Percentiles rank a stretch among this genome's conserved stretches.
phyloP scores from a whole-genome alignment of 495 filamentous ascomycete species.

The Xylaria scruposa region DNA sequence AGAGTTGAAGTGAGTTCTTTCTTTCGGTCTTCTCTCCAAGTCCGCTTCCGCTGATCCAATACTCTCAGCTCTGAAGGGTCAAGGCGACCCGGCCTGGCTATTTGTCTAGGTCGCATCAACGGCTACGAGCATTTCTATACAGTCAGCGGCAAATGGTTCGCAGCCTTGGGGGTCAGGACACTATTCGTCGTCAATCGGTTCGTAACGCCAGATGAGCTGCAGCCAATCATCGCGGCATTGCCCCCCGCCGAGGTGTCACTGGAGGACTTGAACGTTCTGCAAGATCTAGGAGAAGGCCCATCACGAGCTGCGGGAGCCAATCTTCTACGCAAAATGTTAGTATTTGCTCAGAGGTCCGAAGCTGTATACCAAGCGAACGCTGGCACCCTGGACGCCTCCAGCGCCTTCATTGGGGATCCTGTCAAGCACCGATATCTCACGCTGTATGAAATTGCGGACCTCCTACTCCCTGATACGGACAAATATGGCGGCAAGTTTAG shows the following conservation, averaged over 20 bases:
- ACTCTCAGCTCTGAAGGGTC: conserved; percentile 42
- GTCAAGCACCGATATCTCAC: conserved; percentile 60
- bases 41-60: conserved; percentile 19
- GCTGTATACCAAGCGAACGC: conserved; percentile 60
- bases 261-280: conserved; percentile 52
- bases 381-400: conserved; percentile 52
- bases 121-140: conserved; percentile 75
- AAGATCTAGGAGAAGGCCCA: conserved; percentile 54
- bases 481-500: conserved; percentile 54
- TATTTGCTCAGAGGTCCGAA: conserved; percentile 59
- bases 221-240: conserved; percentile 66
- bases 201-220: conserved; percentile 60
- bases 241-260: conserved; percentile 54
- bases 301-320: conserved; percentile 58
- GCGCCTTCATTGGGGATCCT: conserved; percentile 57
- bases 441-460: conserved; percentile 68
- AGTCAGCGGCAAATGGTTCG: conserved; percentile 74
- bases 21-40: not conserved
- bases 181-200: conserved; percentile 72
- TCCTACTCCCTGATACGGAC: conserved; percentile 52
- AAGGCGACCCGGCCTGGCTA: conserved; percentile 60
- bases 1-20: conserved; percentile 60
- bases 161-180: conserved; percentile 51
- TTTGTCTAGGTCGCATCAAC: conserved; percentile 71
- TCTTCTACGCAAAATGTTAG: conserved; percentile 58